Evolutionary conservation across 805 yeast species (phyloP), one percentile per base, ranked within the genome.

Genomic region (Ogataea trehalophila): DNA sequence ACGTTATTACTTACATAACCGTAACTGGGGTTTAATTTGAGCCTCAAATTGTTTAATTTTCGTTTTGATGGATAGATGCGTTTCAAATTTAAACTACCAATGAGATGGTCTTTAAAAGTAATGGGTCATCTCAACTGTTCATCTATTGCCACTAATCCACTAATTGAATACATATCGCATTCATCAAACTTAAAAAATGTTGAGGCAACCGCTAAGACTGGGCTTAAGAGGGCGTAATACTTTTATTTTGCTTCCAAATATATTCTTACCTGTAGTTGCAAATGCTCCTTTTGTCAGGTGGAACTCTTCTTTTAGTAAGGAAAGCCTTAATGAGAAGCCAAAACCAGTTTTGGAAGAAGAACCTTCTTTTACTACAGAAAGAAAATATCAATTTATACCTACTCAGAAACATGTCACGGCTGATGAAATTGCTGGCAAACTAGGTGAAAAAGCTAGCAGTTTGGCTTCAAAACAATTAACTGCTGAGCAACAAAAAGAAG

Each of bases 401-500:
- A 22, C 18, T 37, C 40, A 18, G 31, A 37, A 7, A 8, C 31
- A 4, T 14, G 8, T 17, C 39, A 16, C 18, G 14, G 31, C 11
- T 11, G 31, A 26, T 6, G 31, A 26, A 26, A 26, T 26, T 9
- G 31, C 22, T 36, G 18, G 33, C 11, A n/a, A n/a, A 26, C 14
- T 39, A 16, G 15, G 33, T 39, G 16, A 33, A 31, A 29, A 16
- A 15, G 31, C 16, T 22, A 13, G 36, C n/a, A 15, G 15, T 33
- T 6, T 15, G 17, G 17, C 17, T 33, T 15, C 36, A 33, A 33
- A 15, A 9, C 26, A 43, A 9, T 34, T 35, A 6, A 18, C 22
- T 13, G 16, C 40, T 6, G 31, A 41, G 14, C 46, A 52, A 26
- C 43, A 41, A 20, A 48, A 48, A 26, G 50, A 50, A 16, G 16